Conservation (phyloP, 73 alveolate species). For the Paramecium sexaurelia region DNA sequence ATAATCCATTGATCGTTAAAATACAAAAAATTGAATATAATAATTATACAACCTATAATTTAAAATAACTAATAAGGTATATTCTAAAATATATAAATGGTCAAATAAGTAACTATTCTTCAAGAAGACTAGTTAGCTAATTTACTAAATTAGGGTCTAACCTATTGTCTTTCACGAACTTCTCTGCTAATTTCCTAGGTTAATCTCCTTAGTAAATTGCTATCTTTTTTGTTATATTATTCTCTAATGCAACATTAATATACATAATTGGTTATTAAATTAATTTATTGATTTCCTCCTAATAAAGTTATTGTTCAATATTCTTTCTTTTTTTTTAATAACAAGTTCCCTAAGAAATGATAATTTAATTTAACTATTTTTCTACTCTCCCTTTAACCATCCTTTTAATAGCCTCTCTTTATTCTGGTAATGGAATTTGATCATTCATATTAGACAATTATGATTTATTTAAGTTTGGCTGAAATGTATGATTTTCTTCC, state of each 20-base stretch:
- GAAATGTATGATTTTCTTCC: neutral
- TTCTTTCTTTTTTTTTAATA: neutral
- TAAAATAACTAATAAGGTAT: neutral
- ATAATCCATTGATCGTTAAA: constrained; percentile 43
- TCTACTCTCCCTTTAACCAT: constrained; percentile 29
- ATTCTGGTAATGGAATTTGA: neutral
- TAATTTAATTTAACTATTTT: neutral
- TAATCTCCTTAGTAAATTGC: neutral
- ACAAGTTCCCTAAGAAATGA: constrained; percentile 3
- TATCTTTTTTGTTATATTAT: neutral
- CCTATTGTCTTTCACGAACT: neutral
- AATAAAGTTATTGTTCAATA: neutral
- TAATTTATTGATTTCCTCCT: neutral
- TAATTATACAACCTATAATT: neutral
- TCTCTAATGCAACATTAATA: neutral
- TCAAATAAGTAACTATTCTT: neutral
- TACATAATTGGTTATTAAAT: neutral
- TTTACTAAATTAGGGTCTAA: neutral
- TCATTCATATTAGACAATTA: neutral
- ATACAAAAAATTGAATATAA: neutral
- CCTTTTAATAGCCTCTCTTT: neutral
- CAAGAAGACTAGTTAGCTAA: neutral
- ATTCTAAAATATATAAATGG: neutral
- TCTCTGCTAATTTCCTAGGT: neutral
- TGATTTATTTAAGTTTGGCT: neutral